Base-by-base conservation (phyloP, 495 filamentous ascomycete species). In the Achaetomiella virescens region DNA sequence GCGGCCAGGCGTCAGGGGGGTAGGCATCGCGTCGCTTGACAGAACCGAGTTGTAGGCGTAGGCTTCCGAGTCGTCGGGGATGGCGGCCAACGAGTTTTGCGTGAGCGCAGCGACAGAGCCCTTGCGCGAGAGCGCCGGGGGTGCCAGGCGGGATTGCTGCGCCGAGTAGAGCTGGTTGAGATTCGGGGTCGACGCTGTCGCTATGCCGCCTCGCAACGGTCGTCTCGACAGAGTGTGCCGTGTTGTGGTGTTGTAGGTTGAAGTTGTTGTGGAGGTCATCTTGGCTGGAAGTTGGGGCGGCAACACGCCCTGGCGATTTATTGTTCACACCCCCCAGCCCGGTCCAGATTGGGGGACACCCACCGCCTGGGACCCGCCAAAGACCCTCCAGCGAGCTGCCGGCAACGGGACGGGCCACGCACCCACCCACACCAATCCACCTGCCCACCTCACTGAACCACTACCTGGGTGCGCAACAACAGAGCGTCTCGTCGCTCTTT, bases 221-320 rank as follows among this genome's bases (percentile, higher is more conserved):
- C 67, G 61, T 52, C 68, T 53, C 6, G 70, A 63, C 15, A 70
- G 55, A 69, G 95, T 64, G 87, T 87, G 52, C 87, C 95, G 71
- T 79, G 90, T 55, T 83, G 89, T 33, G 84, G 92, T 68, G 84
- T 91, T 67, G 74, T 78, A 59, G 83, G 92, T 50, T 81, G 92
- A 70, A 29, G 68, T 64, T 58, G 67, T 61, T 50, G 65, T 68
- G 25, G 58, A 58, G 50, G 67, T 61, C 66, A 70, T 70, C 52
- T 66, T 64, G 61, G 57, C 47, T 17, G n/a, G 22, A 42, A 38
- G 36, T 46, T 59, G 47, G 56, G 48, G 59, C 55, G 48, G 61
- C 55, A 52, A 27, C 46, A 36, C 50, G 40, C 50, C 58, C 54
- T 36, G 29, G 48, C 47, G 45, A 55, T 58, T 64, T 63, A 59